Base-by-base conservation (phyloP, 2,329 filamentous ascomycete species). In the Didymella sp. region DNA sequence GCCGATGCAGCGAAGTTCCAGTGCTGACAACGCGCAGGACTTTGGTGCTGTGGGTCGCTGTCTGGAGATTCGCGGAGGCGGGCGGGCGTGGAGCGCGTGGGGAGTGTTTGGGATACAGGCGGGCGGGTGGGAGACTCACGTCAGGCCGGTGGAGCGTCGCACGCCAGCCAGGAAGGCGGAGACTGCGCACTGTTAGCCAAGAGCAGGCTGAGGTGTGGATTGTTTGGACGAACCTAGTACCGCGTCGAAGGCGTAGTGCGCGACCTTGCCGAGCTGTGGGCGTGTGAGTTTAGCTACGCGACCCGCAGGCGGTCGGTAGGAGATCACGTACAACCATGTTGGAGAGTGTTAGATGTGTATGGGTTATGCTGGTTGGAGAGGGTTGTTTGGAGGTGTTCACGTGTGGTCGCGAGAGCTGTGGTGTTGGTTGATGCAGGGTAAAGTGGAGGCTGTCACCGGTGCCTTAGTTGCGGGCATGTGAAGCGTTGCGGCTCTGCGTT, bases 121-220 rank as follows among this genome's bases (percentile, higher is more conserved):
- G 19, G 37, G 37, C 11, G 4, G n/a, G 19, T n/a, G n/a, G 6
- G 19, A 3, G 2, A 74, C 91, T 86, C 90, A 99, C 95, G 93
- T 97, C 80, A 99, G 84, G 73, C 95, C 95, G 60, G 95, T 98
- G 64, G 94, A 97, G 69, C 95, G 92, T 82, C 96, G 96, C 83
- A 99, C 93, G 72, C 95, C 95, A 35, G 95, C 95, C 66, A 99
- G 88, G 77, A 98, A 94, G 62, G 95, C 91, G 72, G 95, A 99
- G 77, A 99, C 91, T 96, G 66, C 12, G 4, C 43, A 21, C 21
- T 33, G 30, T 53, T 38, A 71, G 70, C 52, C 35, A 55, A 59
- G 51, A 51, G 17, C 35, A 21, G 21, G 40, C 44, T 46, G 41
- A 50, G 33, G 37, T 46, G 53, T 42, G 49, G 45, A 45, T 35